Conservation (phyloP, 805 yeast species). For the Suhomyces tanzawaensis region DNA sequence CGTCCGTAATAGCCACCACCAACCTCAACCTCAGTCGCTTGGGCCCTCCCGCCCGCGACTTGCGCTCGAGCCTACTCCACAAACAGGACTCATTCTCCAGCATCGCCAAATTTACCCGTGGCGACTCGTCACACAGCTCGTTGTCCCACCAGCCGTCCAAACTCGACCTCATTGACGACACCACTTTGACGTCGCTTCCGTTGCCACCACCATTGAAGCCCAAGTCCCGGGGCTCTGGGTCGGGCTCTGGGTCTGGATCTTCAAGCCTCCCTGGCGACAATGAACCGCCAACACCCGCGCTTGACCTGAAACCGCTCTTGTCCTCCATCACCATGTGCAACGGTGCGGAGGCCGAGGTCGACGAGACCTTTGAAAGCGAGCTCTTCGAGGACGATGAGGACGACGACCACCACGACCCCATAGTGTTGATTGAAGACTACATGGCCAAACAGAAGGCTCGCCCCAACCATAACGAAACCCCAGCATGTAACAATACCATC, state of each 20-base stretch:
- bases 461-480: neutral
- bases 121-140: constrained; percentile 1
- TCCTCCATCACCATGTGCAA: neutral
- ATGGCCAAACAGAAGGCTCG: constrained; percentile 21
- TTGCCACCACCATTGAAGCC: constrained; percentile 47
- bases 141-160: constrained; percentile 37
- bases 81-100: constrained; percentile 4
- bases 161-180: constrained; percentile 48
- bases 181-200: constrained; percentile 50
- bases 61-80: neutral
- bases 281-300: neutral
- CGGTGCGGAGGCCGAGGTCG: constrained; percentile 4
- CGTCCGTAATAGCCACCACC: constrained; percentile 12
- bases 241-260: constrained; percentile 1
- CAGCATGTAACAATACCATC: neutral
- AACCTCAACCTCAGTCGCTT: constrained; percentile 11
- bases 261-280: neutral
- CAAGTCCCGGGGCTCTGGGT: constrained; percentile 9
- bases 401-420: constrained; percentile 34
- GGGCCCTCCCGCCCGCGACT: neutral
- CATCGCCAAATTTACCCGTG: constrained; percentile 1
- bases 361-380: constrained; percentile 8
- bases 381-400: constrained; percentile 12
- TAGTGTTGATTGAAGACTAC: constrained; percentile 58
- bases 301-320: constrained; percentile 1